phyloP scores from a whole-genome alignment of 164 flowering plant species.

The Vitis amurensis region DNA sequence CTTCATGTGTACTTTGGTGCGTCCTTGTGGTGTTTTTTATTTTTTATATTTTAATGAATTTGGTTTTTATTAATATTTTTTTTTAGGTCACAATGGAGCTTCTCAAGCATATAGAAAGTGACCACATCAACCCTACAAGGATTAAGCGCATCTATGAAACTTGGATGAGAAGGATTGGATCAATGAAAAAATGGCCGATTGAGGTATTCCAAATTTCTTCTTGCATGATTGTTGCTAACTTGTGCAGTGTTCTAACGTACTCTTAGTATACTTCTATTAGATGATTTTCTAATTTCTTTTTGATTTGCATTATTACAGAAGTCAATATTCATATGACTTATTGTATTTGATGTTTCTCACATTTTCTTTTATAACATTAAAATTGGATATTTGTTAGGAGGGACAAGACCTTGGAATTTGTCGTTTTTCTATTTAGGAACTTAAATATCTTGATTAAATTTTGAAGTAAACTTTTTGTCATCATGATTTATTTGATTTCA shows the following conservation, averaged over 20 bases:
- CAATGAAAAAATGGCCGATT: slow-evolving; percentile 23
- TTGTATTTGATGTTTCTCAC: not conserved
- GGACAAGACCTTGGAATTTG: too few relatives aligned
- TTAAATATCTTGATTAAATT: too few relatives aligned
- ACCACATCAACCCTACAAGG: slow-evolving; percentile 15
- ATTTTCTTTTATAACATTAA: too few relatives aligned
- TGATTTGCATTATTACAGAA: not conserved
- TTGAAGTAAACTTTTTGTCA: too few relatives aligned
- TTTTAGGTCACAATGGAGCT: slow-evolving; percentile 63
- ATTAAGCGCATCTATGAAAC: slow-evolving; percentile 44
- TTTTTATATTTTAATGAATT: too few relatives aligned
- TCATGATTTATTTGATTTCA: too few relatives aligned
- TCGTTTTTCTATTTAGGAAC: too few relatives aligned
- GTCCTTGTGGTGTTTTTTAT: too few relatives aligned
- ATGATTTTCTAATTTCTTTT: not conserved
- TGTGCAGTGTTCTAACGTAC: too few relatives aligned
- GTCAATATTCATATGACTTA: not conserved
- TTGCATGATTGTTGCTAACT: not conserved
- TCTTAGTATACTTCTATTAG: not conserved
- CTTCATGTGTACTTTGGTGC: too few relatives aligned
- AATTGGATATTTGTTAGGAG: too few relatives aligned
- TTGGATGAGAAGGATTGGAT: slow-evolving; percentile 56
- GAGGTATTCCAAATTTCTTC: slow-evolving; percentile 28
- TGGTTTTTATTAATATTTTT: too few relatives aligned
- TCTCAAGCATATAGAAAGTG: slow-evolving; percentile 26